A percentile compares a stretch with the other conserved stretches of the same genome.
phyloP scores from a whole-genome alignment of 352 stramenopile species.

The Phytophthora agathidicida region DNA sequence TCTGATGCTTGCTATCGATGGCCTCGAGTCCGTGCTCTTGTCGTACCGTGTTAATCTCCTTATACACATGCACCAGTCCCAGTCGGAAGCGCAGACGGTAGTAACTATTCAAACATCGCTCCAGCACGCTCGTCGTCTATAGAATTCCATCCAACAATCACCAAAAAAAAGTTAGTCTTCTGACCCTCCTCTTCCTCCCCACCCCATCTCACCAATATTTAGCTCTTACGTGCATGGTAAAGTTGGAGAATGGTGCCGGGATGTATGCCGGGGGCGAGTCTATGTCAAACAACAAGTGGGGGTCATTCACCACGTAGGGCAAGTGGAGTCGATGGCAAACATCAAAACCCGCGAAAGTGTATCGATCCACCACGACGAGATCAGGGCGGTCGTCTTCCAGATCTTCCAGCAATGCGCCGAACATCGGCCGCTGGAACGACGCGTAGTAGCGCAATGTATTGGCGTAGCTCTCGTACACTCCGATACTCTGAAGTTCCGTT shows the following conservation, averaged over 20 bases:
- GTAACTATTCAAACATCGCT: slow-evolving; percentile 82
- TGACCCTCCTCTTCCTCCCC: background rate
- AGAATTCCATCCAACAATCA: background rate
- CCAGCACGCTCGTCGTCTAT: slow-evolving; percentile 71
- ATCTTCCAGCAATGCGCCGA: slow-evolving; percentile 55
- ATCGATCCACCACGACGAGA: slow-evolving; percentile 79
- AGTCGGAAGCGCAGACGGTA: slow-evolving; percentile 81
- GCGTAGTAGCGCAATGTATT: slow-evolving; percentile 74
- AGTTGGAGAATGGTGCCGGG: slow-evolving; percentile 83
- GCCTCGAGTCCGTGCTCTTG: slow-evolving; percentile 53
- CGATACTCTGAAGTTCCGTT: slow-evolving; percentile 38
- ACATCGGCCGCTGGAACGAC: slow-evolving; percentile 85
- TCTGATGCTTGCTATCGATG: slow-evolving; percentile 57
- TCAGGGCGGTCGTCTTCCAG: slow-evolving; percentile 70
- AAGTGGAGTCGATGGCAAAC: slow-evolving; percentile 61
- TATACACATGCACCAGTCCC: slow-evolving; percentile 60
- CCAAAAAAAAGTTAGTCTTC: slow-evolving; percentile 16
- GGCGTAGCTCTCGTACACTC: slow-evolving; percentile 74
- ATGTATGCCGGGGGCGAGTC: slow-evolving; percentile 83
- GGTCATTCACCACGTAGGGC: slow-evolving; percentile 85
- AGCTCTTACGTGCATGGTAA: slow-evolving; percentile 72
- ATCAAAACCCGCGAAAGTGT: slow-evolving; percentile 84
- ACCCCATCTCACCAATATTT: background rate
- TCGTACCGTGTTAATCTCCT: slow-evolving; percentile 69
- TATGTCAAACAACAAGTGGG: slow-evolving; percentile 85